A percentile compares a stretch with the other conserved stretches of the same genome.
These are phyloP conservation scores for Eucalyptus pauciflora DNA, from an alignment of 345 rosid genomes.

Conservation along the genomic window DNA sequence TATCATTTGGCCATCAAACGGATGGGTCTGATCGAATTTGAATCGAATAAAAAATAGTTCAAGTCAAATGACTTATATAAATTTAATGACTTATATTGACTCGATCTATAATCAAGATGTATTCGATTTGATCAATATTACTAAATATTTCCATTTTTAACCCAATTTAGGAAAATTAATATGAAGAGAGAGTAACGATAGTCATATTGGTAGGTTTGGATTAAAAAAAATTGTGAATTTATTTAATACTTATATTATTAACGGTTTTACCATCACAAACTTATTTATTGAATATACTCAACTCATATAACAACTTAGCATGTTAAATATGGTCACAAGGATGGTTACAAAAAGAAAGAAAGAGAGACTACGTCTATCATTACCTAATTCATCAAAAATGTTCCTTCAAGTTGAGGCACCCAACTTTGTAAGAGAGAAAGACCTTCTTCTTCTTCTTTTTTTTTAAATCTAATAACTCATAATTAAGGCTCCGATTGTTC, in stretches of 20 bases:
- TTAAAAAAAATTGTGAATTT: too few species aligned
- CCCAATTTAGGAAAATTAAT: too few species aligned
- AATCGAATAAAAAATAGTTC: too few species aligned
- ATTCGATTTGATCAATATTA: neutral
- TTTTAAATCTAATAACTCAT: neutral
- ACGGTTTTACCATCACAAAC: too few species aligned
- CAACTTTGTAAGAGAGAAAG: neutral
- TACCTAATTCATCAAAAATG: neutral
- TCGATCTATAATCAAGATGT: too few species aligned
- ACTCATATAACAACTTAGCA: too few species aligned
- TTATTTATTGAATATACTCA: too few species aligned
- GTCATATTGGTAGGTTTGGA: neutral
- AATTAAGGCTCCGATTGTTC: neutral
- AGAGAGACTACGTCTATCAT: fast-evolving
- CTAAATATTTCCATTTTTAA: too few species aligned
- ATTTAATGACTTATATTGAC: too few species aligned
- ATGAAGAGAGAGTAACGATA: fast-evolving
- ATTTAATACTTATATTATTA: too few species aligned
- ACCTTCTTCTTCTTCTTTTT: neutral
- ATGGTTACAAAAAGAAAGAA: neutral
- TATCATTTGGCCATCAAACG: neutral
- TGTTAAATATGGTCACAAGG: neutral
- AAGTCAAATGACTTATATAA: too few species aligned
- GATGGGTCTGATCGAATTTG: too few species aligned
- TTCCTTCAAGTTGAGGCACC: neutral